Percentiles rank a stretch among this genome's conserved stretches.
Evolutionary conservation across 106 monocot genomes (phyloP).

Genomic region (Dendrobium huoshanense): DNA sequence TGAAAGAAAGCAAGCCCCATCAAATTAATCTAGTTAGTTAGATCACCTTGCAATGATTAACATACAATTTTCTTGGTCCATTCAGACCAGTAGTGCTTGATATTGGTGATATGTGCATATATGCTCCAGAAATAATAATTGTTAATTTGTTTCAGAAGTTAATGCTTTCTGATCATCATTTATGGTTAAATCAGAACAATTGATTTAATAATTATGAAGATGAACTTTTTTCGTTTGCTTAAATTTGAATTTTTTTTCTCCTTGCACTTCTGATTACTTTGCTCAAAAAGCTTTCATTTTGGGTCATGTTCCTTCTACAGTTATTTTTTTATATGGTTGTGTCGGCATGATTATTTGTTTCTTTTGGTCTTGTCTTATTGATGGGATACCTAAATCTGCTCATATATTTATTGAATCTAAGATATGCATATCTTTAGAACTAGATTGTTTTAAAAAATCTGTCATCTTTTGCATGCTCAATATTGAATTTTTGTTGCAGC

Average conservation of each 20-base stretch:
- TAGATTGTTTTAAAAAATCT: background rate
- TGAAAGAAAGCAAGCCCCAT: no score
- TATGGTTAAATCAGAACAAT: background rate
- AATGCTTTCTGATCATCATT: background rate
- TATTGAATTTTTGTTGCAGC: constrained; percentile 43
- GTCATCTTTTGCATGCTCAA: constrained; percentile 1
- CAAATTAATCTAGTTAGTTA: no score
- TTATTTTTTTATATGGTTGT: background rate
- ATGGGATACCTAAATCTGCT: background rate
- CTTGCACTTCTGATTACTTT: background rate
- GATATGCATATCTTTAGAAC: background rate
- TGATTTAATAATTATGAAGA: background rate
- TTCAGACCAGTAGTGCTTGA: background rate
- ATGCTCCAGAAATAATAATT: background rate
- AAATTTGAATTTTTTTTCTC: background rate
- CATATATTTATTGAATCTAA: background rate
- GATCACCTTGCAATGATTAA: background rate
- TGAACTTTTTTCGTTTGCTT: background rate
- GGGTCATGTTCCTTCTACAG: background rate
- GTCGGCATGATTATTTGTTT: background rate
- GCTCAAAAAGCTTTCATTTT: background rate
- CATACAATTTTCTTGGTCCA: background rate
- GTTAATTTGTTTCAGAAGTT: background rate
- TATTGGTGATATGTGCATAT: background rate
- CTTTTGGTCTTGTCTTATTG: background rate